phyloP scores from a whole-genome alignment of 495 filamentous ascomycete genomes.

The Podospora tetraspora region DNA sequence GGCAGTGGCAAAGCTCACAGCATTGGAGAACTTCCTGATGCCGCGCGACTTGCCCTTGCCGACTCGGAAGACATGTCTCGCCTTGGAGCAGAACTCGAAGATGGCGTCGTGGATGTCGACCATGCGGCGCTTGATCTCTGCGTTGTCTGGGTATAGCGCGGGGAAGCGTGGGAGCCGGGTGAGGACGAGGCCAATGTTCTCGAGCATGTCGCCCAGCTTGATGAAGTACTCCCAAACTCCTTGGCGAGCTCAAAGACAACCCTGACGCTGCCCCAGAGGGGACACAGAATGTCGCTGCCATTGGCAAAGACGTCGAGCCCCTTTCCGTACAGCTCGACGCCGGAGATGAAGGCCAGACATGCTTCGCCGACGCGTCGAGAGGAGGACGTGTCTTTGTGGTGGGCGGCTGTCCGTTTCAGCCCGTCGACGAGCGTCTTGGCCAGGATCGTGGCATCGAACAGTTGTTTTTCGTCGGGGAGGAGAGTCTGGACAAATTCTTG shows the following conservation, averaged over 20 bases:
- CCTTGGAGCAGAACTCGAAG: conserved; percentile 5
- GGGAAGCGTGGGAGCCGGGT: conserved; percentile 8
- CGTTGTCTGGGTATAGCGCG: conserved; percentile 13
- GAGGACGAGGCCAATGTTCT: conserved; percentile 10
- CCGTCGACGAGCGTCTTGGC: conserved; percentile 10
- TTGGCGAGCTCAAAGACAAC: conserved; percentile 10
- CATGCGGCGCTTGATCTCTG: background rate
- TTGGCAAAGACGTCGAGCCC: conserved; percentile 15
- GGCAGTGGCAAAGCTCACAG: conserved; percentile 10
- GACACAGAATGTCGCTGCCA: conserved; percentile 15
- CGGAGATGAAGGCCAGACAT: conserved; percentile 10
- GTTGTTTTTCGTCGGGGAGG: background rate
- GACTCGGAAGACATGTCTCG: conserved; percentile 10
- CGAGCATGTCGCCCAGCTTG: conserved; percentile 13
- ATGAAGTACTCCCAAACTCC: conserved; percentile 19
- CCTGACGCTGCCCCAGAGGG: conserved; percentile 11
- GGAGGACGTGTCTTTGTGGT: conserved; percentile 4
- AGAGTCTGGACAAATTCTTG: background rate
- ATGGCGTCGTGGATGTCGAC: background rate
- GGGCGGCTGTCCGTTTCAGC: background rate
- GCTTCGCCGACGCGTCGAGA: conserved; percentile 6
- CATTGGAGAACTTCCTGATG: conserved; percentile 12
- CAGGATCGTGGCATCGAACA: conserved; percentile 5
- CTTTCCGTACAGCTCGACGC: conserved; percentile 11
- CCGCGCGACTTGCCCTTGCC: conserved; percentile 10